Evolutionary conservation across 1,284 basidiomycete species (phyloP).

Genomic region (Calocybe gambosa): DNA sequence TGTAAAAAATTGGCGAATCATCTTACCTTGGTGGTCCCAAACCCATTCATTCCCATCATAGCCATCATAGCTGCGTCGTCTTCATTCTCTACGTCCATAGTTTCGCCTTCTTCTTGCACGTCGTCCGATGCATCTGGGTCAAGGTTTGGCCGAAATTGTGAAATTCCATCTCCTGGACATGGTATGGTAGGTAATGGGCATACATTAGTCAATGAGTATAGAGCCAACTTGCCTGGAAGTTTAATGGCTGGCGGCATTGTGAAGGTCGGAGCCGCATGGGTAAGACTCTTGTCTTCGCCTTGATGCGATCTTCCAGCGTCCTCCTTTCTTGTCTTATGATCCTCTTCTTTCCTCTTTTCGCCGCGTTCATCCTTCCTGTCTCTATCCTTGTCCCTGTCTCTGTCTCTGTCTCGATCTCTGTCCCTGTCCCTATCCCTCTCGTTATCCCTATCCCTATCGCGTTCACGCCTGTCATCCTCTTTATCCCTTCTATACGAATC

Average conservation of each 20-base stretch:
- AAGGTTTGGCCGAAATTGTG: constrained; percentile 26
- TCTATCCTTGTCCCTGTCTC: constrained; percentile 24
- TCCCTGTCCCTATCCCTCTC: constrained; percentile 28
- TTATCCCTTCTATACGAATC: constrained; percentile 23
- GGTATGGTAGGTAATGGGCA: neutral
- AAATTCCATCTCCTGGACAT: neutral
- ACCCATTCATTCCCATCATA: constrained; percentile 87
- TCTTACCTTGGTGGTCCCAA: constrained; percentile 82
- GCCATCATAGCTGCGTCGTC: constrained; percentile 83
- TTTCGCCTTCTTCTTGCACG: constrained; percentile 53
- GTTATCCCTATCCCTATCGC: constrained; percentile 19
- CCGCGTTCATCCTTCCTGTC: constrained; percentile 32
- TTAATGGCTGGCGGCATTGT: constrained; percentile 12
- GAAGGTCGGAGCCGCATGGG: constrained; percentile 11
- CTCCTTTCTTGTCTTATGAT: constrained; percentile 26
- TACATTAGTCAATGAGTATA: too few relatives aligned
- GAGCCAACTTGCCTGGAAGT: constrained; percentile 5
- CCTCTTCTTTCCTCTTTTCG: constrained; percentile 33
- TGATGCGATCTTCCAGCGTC: constrained; percentile 20
- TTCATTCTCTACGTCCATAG: constrained; percentile 60
- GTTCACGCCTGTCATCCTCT: constrained; percentile 32
- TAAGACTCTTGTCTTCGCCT: constrained; percentile 12
- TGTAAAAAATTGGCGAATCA: neutral
- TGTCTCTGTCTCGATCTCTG: constrained; percentile 30
- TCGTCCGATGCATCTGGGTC: constrained; percentile 34